These are phyloP conservation scores for Aureobasidium zeae DNA, from an alignment of 2,329 filamentous ascomycete species.

Conservation along the genomic window DNA sequence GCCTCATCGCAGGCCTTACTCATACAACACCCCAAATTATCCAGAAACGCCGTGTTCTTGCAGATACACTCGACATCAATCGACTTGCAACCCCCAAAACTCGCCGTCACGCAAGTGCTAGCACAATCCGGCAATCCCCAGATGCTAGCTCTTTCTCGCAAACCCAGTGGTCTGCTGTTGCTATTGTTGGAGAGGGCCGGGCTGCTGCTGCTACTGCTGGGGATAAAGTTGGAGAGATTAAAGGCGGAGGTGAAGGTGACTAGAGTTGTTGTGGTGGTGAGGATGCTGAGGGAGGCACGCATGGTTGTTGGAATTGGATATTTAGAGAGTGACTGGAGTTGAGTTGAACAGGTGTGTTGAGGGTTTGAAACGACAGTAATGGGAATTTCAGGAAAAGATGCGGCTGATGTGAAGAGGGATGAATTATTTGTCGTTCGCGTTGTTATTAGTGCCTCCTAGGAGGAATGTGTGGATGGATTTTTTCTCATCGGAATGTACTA, in stretches of 20 bases:
- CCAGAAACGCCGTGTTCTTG: constrained; percentile 29
- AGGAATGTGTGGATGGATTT: neutral
- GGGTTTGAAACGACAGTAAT: neutral
- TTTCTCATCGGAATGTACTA: neutral
- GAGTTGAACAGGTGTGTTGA: neutral
- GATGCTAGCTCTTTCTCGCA: constrained; percentile 14
- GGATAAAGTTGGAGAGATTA: too few species aligned
- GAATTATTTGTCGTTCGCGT: neutral
- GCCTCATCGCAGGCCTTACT: constrained; percentile 26
- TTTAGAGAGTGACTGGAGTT: neutral
- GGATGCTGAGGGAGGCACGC: neutral
- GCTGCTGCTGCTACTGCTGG: too few species aligned
- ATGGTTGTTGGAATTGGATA: neutral
- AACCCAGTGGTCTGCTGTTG: neutral
- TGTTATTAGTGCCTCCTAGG: neutral
- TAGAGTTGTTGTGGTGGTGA: neutral
- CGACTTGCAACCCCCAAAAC: constrained; percentile 30
- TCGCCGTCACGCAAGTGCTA: constrained; percentile 29
- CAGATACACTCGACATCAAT: constrained; percentile 37
- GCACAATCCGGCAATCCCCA: constrained; percentile 26
- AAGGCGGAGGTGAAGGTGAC: neutral
- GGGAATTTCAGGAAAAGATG: neutral
- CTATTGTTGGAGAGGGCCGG: too few species aligned
- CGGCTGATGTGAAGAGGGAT: neutral
- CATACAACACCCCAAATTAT: constrained; percentile 35